Percentiles rank a stretch among this genome's conserved stretches.
These are phyloP conservation scores for Alternaria novae-zelandiae DNA, from an alignment of 2,329 filamentous ascomycete species.

Conservation along the genomic window DNA sequence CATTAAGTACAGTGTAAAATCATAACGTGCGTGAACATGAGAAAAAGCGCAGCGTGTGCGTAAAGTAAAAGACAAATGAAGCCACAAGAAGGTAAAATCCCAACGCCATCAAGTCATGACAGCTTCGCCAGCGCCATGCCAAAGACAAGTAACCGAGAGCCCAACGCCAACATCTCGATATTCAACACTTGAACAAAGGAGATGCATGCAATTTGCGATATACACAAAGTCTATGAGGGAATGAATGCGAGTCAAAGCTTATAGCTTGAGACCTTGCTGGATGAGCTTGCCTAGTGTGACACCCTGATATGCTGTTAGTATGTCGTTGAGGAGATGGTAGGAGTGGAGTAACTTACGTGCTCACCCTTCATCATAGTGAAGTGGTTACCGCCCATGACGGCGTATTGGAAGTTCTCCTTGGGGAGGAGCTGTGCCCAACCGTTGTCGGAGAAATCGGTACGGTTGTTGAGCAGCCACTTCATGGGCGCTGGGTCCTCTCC, in stretches of 20 bases:
- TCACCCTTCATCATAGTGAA: constrained; percentile 77
- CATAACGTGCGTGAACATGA: constrained; percentile 10
- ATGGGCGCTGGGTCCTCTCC: constrained; percentile 61
- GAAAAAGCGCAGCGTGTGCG: constrained; percentile 4
- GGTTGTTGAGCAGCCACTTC: constrained; percentile 74
- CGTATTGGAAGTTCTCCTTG: constrained; percentile 65
- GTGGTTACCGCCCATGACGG: constrained; percentile 74
- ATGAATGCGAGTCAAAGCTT: constrained; percentile 3
- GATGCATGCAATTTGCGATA: constrained; percentile 36
- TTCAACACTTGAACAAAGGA: constrained; percentile 45
- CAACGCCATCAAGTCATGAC: constrained; percentile 5
- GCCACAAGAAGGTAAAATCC: constrained; percentile 5
- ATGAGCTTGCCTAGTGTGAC: constrained; percentile 53
- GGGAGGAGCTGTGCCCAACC: constrained; percentile 72
- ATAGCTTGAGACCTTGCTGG: constrained; percentile 50
- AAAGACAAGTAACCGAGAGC: constrained; percentile 6
- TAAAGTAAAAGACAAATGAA: background rate
- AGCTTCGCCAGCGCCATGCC: constrained; percentile 19
- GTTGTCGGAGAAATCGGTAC: constrained; percentile 73
- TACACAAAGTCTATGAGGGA: constrained; percentile 20
- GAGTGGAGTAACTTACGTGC: constrained; percentile 46
- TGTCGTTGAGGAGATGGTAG: background rate
- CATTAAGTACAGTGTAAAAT: constrained; percentile 12
- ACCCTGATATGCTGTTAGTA: constrained; percentile 43
- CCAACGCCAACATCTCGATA: constrained; percentile 39